phyloP scores from a whole-genome alignment of 108 stramenopile genomes.

The Stephanodiscus triporus region DNA sequence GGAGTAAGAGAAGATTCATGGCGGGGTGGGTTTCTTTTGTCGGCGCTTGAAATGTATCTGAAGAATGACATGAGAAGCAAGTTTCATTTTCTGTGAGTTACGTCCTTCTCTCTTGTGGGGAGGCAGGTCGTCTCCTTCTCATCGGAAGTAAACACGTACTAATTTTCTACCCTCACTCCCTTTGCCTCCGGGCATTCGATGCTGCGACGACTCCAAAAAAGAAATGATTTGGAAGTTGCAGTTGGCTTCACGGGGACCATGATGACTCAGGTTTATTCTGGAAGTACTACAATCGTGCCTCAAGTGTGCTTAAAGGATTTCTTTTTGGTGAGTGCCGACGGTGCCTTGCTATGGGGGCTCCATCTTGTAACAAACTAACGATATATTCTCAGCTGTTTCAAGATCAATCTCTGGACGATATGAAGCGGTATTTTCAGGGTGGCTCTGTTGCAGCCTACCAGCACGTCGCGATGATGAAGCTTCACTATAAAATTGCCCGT shows the following conservation, averaged over 20 bases:
- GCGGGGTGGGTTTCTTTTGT: slow-evolving; percentile 82
- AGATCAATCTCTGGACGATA: slow-evolving; percentile 57
- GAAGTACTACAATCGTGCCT: slow-evolving; percentile 88
- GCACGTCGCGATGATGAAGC: slow-evolving; percentile 80
- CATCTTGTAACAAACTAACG: background rate
- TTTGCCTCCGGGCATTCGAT: no score
- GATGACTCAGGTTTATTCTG: slow-evolving; percentile 74
- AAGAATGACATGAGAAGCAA: slow-evolving; percentile 88
- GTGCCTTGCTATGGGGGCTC: background rate
- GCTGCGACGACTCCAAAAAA: no score
- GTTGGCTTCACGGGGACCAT: slow-evolving; percentile 82
- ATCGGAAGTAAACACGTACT: no score
- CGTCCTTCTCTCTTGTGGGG: no score
- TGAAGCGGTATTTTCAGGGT: slow-evolving; percentile 70
- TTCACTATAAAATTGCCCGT: slow-evolving; percentile 82
- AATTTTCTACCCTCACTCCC: no score
- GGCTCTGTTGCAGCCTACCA: slow-evolving; percentile 86
- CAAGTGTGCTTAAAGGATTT: slow-evolving; percentile 75
- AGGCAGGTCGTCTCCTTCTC: no score
- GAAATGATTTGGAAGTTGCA: slow-evolving; percentile 83
- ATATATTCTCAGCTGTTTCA: slow-evolving; percentile 49
- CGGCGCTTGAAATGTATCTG: slow-evolving; percentile 61
- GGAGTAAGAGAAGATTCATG: slow-evolving; percentile 67
- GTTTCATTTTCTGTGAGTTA: slow-evolving; percentile 82
- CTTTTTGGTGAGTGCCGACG: slow-evolving; percentile 50